Conservation (phyloP, 352 stramenopile genomes). For the Phytophthora fragariaefolia region DNA sequence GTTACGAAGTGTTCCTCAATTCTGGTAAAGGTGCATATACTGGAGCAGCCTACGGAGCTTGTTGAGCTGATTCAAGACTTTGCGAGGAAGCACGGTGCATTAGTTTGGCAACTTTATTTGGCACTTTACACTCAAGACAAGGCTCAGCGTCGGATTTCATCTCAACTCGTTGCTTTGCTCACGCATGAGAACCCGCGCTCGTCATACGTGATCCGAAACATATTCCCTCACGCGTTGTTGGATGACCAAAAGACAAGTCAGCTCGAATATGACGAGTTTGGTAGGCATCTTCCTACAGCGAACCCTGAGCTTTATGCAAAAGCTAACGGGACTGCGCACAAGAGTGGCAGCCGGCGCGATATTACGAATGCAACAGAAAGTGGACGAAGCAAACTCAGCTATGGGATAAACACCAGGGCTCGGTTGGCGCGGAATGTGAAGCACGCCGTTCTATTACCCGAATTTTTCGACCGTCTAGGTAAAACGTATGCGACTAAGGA, state of each 20-base stretch:
- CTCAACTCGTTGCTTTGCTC: slow-evolving; percentile 82
- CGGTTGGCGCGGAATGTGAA: slow-evolving; percentile 80
- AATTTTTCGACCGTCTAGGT: slow-evolving; percentile 87
- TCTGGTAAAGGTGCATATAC: slow-evolving; percentile 86
- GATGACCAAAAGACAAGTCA: slow-evolving; percentile 78
- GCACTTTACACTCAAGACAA: slow-evolving; percentile 86
- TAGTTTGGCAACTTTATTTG: slow-evolving; percentile 89
- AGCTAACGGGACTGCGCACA: slow-evolving; percentile 48
- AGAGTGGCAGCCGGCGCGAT: slow-evolving; percentile 56
- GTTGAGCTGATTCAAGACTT: slow-evolving; percentile 90
- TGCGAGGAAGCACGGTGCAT: slow-evolving; percentile 79
- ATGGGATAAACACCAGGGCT: slow-evolving; percentile 77
- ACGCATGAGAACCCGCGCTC: slow-evolving; percentile 88
- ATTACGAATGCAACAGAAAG: slow-evolving; percentile 75
- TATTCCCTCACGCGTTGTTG: slow-evolving; percentile 83
- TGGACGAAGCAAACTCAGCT: slow-evolving; percentile 71
- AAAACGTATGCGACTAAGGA: slow-evolving; percentile 83
- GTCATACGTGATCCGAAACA: slow-evolving; percentile 83
- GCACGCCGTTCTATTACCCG: slow-evolving; percentile 81
- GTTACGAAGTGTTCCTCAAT: slow-evolving; percentile 89
- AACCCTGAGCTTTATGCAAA: slow-evolving; percentile 55
- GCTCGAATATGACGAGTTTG: slow-evolving; percentile 88
- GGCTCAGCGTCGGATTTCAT: slow-evolving; percentile 85
- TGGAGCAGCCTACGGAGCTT: slow-evolving; percentile 87
- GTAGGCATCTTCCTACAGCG: slow-evolving; percentile 64